Percentiles rank a stretch among this genome's conserved stretches.
These are phyloP conservation scores for Dendrobium huoshanense DNA, from an alignment of 106 monocot species.

Conservation along the genomic window DNA sequence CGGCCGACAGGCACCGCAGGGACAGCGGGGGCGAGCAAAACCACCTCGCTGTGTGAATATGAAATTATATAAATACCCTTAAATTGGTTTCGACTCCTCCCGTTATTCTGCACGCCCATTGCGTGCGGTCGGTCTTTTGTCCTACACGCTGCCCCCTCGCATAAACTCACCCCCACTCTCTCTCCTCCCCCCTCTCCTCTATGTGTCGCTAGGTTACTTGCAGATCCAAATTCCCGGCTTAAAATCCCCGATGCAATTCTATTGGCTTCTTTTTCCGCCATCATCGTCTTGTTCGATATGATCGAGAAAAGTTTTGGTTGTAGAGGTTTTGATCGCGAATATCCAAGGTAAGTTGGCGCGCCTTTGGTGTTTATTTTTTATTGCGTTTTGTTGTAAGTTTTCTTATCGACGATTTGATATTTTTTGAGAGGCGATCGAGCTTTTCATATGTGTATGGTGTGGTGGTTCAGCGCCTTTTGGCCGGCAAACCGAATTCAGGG, in stretches of 20 bases:
- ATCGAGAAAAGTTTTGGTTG: not conserved
- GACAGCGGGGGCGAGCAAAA: not conserved
- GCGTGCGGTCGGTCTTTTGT: conserved; percentile 7
- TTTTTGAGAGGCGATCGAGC: not conserved
- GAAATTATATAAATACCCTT: not conserved
- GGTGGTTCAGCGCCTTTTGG: too few species aligned
- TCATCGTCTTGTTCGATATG: not conserved
- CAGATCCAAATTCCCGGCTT: not conserved
- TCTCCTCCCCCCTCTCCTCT: not conserved
- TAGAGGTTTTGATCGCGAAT: not conserved
- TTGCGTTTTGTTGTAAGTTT: not conserved
- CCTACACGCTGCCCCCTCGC: not conserved
- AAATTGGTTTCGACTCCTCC: not conserved
- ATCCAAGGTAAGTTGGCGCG: not conserved
- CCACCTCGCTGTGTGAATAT: too few species aligned
- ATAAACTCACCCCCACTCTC: not conserved
- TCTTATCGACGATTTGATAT: not conserved
- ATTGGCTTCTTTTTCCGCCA: not conserved
- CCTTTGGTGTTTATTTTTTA: not conserved
- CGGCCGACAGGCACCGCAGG: not conserved
- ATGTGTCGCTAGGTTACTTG: not conserved
- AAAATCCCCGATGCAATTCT: not conserved
- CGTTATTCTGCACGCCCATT: not conserved
- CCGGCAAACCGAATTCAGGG: not conserved
- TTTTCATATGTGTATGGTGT: too few species aligned